Percentiles rank a stretch among this genome's conserved stretches.
These are phyloP conservation scores for Apostasia ramifera DNA, from an alignment of 106 monocot species.

Conservation along the genomic window DNA sequence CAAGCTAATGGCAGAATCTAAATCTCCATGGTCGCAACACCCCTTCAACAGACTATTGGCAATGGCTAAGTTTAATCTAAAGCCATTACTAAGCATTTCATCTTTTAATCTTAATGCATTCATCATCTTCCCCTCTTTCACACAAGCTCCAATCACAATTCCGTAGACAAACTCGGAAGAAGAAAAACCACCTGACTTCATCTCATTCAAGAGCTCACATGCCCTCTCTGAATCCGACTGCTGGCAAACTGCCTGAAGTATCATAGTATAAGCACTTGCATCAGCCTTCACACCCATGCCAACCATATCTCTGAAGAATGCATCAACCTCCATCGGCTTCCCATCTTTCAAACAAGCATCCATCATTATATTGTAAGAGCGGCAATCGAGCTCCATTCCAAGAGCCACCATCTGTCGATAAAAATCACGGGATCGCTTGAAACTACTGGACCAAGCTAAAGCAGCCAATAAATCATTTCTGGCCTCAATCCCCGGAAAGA, in stretches of 20 bases:
- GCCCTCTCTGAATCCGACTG: conserved; percentile 36
- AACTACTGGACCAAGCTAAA: conserved; percentile 14
- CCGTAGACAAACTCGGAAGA: conserved; percentile 30
- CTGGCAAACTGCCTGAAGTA: conserved; percentile 34
- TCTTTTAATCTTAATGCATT: conserved; percentile 50
- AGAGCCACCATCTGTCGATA: conserved; percentile 30
- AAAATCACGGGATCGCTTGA: conserved; percentile 16
- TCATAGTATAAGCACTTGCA: conserved; percentile 18
- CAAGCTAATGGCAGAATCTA: conserved; percentile 34
- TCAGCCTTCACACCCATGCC: conserved; percentile 26
- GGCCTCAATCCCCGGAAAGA: conserved; percentile 23
- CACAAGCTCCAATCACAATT: conserved; percentile 42
- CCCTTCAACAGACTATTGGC: conserved; percentile 54
- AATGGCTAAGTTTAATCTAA: conserved; percentile 21
- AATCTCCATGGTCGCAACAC: conserved; percentile 28
- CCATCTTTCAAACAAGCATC: conserved; percentile 42
- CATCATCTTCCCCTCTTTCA: conserved; percentile 36
- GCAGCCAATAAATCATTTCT: conserved; percentile 31
- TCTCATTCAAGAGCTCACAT: conserved; percentile 27
- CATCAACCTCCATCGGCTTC: conserved; percentile 23
- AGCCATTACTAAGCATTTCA: conserved; percentile 35
- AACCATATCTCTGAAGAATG: conserved; percentile 32
- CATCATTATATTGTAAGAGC: conserved; percentile 42
- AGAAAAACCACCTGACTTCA: conserved; percentile 31
- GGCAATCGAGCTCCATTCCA: conserved; percentile 33